phyloP scores from a whole-genome alignment of 371 early-diverging fungal genomes.

The Encephalitozoon hellem region DNA sequence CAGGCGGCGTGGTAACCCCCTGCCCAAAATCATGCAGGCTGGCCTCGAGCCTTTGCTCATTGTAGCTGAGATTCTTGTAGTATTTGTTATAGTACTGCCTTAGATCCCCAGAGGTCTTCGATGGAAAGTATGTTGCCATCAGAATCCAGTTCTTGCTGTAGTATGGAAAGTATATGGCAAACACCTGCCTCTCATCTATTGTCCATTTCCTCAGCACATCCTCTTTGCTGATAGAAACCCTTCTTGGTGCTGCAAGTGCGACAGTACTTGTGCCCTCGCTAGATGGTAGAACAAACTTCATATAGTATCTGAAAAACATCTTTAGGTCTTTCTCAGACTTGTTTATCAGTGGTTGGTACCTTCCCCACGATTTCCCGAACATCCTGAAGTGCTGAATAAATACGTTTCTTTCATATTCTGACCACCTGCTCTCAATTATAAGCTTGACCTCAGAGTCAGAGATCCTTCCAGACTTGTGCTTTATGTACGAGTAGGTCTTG shows the following conservation, averaged over 20 bases:
- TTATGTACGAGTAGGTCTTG: slow-evolving; percentile 28
- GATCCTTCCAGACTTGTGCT: slow-evolving; percentile 42
- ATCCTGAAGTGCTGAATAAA: slow-evolving; percentile 20
- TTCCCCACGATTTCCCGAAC: slow-evolving; percentile 35
- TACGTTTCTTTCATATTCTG: slow-evolving; percentile 31
- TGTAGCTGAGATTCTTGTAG: slow-evolving; percentile 45
- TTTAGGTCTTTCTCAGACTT: slow-evolving; percentile 52
- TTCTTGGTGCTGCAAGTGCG: neutral
- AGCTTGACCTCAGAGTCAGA: slow-evolving; percentile 41
- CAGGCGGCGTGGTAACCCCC: neutral
- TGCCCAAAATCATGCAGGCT: slow-evolving; percentile 29
- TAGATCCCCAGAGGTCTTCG: slow-evolving; percentile 48
- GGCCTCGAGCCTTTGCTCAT: slow-evolving; percentile 52
- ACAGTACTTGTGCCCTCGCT: neutral
- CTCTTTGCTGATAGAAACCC: neutral
- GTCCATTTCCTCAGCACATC: slow-evolving; percentile 41
- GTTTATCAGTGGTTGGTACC: slow-evolving; percentile 30
- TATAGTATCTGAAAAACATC: slow-evolving; percentile 45
- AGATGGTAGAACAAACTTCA: slow-evolving; percentile 2
- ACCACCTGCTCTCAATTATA: slow-evolving; percentile 43
- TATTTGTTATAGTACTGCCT: slow-evolving; percentile 49
- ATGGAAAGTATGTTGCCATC: slow-evolving; percentile 43
- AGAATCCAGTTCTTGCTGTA: slow-evolving; percentile 54
- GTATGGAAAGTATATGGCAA: slow-evolving; percentile 57
- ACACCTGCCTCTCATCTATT: slow-evolving; percentile 55